Evolutionary conservation across 495 filamentous ascomycete species (phyloP).

Genomic region (Echria macrotheca): DNA sequence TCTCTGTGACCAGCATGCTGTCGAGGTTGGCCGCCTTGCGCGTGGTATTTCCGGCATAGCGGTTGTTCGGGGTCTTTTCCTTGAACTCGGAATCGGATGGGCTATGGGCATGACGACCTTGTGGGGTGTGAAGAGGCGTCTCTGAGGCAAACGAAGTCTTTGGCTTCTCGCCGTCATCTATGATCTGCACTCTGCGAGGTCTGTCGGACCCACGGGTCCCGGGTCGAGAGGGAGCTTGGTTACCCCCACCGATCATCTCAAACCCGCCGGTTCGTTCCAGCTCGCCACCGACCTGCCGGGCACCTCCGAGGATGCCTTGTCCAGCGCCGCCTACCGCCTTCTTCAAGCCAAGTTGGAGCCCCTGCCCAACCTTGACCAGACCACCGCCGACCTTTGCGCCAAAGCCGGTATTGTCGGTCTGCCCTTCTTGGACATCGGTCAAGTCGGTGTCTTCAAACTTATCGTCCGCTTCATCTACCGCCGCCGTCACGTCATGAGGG

Average conservation of each 20-base stretch:
- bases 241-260: conserved; percentile 26
- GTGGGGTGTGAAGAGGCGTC: conserved; percentile 17
- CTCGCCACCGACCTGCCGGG: conserved; percentile 55
- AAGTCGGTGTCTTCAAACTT: conserved; percentile 14
- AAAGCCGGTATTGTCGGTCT: conserved; percentile 17
- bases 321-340: conserved; percentile 35
- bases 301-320: conserved; percentile 50
- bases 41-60: conserved; percentile 36
- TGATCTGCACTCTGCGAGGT: conserved; percentile 15
- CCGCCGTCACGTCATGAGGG: conserved; percentile 64
- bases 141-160: conserved; percentile 31
- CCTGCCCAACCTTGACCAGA: conserved; percentile 32
- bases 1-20: conserved; percentile 37
- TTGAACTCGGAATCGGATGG: conserved; percentile 29
- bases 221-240: conserved; percentile 17
- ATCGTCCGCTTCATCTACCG: conserved; percentile 47
- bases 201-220: conserved; percentile 23
- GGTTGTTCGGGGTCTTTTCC: conserved; percentile 23
- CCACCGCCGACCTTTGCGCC: conserved; percentile 22
- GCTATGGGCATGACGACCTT: conserved; percentile 28
- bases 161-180: conserved; percentile 21
- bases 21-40: conserved; percentile 39
- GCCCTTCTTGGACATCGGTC: conserved; percentile 27
- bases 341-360: conserved; percentile 33
- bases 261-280: conserved; percentile 55